Evolutionary conservation across 2,329 filamentous ascomycete species (phyloP).

Genomic region (Diaporthe longicolla): DNA sequence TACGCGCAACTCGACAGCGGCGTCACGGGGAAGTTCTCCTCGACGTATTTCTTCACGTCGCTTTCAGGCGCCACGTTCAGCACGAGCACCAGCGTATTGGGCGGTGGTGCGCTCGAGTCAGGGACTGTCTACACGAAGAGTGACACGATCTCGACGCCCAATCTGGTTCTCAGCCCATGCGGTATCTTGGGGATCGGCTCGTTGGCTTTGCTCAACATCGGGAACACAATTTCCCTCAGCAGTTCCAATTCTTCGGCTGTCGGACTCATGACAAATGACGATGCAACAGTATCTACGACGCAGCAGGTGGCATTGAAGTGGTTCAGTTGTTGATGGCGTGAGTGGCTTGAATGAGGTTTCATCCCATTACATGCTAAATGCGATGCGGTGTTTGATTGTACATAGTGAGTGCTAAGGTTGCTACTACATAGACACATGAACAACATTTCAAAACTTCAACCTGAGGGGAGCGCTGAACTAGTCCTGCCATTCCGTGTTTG

Average conservation of each 20-base stretch:
- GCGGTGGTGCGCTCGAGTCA: conserved; percentile 18
- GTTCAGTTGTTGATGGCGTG: conserved; percentile 7
- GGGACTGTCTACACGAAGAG: conserved; percentile 38
- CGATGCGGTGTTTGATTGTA: background rate
- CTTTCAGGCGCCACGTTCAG: conserved; percentile 25
- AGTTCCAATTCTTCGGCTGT: conserved; percentile 33
- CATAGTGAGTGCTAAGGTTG: background rate
- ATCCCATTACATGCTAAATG: background rate
- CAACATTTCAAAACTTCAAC: background rate
- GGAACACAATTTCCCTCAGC: conserved; percentile 37
- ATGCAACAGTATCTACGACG: conserved; percentile 41
- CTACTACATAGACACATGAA: background rate
- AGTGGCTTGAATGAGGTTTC: background rate
- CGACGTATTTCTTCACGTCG: conserved; percentile 37
- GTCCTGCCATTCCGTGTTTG: background rate
- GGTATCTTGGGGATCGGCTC: conserved; percentile 46
- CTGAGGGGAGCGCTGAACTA: background rate
- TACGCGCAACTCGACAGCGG: conserved; percentile 42
- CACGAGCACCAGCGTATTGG: conserved; percentile 36
- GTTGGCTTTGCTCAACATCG: conserved; percentile 12
- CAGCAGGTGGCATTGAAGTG: conserved; percentile 38
- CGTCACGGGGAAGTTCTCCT: conserved; percentile 36
- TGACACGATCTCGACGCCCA: conserved; percentile 31
- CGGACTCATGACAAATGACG: conserved; percentile 42
- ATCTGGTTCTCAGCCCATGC: conserved; percentile 36